Evolutionary conservation across 768 basidiomycete genomes (phyloP), one percentile per base, ranked within the genome.

Genomic region (Mycena polygramma): DNA sequence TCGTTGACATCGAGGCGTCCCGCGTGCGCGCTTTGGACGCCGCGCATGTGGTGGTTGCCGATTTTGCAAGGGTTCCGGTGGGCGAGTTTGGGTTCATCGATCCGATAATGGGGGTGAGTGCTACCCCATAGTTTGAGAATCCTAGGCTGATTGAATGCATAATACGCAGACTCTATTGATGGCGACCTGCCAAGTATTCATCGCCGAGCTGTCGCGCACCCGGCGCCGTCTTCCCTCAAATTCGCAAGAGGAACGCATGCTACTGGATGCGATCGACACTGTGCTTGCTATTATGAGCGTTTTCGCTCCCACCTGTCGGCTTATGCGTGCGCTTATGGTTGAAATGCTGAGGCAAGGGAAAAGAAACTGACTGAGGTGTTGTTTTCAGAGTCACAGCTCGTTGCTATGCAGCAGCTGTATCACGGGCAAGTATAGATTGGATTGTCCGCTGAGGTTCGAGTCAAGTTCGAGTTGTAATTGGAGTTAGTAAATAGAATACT

Each of bases 101-200:
- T 57, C 72, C 72, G 13, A 73, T 73, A 8, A 68, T 65, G 66
- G 71, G 71, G 57, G 71, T 72, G 46, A 6, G 71, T 54, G 7
- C n/a, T 11, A 8, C 13, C 15, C 4, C 26, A 7, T 2, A 6
- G 4, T 52, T 15, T 45, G 6, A 6, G 30, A 30, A 30, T 3
- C 6, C 30, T 30, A 6, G 30, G 6, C 30, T 30, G 3, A 30
- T 30, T 30, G 30, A 30, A 6, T 30, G 30, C 30, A 30, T 30
- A 2, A 6, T 6, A 30, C 1, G 1, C 41, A 73, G 72, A 70
- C 72, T 8, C 30, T 73, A 46, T 46, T 67, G 17, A 73, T 73
- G 72, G 72, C 72, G 9, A 73, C 72, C 10, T 69, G 63, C n/a
- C 72, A 73, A 63, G 72, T 73, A 6, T 73, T 73, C 65, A n/a